Conservation (phyloP, 805 yeast species). For the Cyberlindnera euphorbiiphila region DNA sequence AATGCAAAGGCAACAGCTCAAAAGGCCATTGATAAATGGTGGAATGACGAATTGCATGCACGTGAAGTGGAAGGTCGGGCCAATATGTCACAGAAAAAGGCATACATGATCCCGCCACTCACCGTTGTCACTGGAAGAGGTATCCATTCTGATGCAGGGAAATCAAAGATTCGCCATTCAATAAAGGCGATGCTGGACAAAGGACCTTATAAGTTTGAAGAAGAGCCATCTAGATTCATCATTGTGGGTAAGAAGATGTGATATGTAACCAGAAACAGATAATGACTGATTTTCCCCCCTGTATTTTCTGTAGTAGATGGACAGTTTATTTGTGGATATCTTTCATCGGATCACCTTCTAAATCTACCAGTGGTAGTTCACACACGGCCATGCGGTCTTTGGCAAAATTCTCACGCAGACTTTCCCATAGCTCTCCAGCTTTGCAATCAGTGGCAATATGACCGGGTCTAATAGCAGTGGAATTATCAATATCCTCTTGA, state of each 20-base stretch:
- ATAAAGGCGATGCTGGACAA: constrained; percentile 38
- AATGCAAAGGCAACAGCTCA: constrained; percentile 41
- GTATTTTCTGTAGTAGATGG: too few species aligned
- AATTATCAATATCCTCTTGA: neutral
- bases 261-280: too few species aligned
- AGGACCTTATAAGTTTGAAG: constrained; percentile 42
- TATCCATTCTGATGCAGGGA: constrained; percentile 58
- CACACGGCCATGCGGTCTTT: neutral
- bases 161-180: constrained; percentile 42
- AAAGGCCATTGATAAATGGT: constrained; percentile 49
- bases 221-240: constrained; percentile 39
- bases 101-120: constrained; percentile 40
- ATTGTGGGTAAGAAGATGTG: constrained; percentile 43
- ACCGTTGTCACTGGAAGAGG: constrained; percentile 67
- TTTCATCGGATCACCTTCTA: neutral
- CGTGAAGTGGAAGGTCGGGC: constrained; percentile 41
- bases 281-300: too few species aligned
- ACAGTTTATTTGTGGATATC: too few species aligned
- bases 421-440: constrained; percentile 1
- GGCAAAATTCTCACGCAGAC: neutral
- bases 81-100: constrained; percentile 34
- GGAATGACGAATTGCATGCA: constrained; percentile 48
- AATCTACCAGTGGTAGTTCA: neutral
- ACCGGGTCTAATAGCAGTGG: neutral
- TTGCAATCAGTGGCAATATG: neutral